phyloP scores from a whole-genome alignment of 1,139 yeast genomes.

The Kodamaea ohmeri region DNA sequence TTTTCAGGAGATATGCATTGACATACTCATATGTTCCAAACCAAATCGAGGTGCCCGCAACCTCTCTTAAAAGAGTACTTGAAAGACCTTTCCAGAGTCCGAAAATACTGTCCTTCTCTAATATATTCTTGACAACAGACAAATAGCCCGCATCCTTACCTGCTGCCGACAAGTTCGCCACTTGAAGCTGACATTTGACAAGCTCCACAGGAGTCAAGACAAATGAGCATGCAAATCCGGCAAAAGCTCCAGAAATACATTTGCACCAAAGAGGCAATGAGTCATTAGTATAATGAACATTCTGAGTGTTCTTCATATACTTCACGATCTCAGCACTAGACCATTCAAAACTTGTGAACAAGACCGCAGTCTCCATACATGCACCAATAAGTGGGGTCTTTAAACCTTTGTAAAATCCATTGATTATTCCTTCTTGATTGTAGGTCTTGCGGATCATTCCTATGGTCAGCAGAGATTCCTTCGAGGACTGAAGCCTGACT shows the following conservation, averaged over 20 bases:
- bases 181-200: slow-evolving; percentile 85
- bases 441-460: slow-evolving; percentile 63
- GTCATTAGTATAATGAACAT: slow-evolving; percentile 11
- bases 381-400: slow-evolving; percentile 85
- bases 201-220: slow-evolving; percentile 87
- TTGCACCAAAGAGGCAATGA: slow-evolving; percentile 38
- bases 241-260: slow-evolving; percentile 68
- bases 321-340: slow-evolving; percentile 33
- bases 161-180: slow-evolving; percentile 46
- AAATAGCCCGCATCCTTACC: slow-evolving; percentile 18
- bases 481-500: slow-evolving; percentile 72
- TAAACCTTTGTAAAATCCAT: slow-evolving; percentile 58
- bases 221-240: slow-evolving; percentile 82
- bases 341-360: slow-evolving; percentile 59
- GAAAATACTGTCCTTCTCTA: slow-evolving; percentile 33
- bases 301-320: slow-evolving; percentile 5
- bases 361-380: slow-evolving; percentile 75
- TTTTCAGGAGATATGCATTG: slow-evolving; percentile 35
- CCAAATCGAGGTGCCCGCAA: slow-evolving; percentile 93
- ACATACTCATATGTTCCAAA: slow-evolving; percentile 80
- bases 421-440: slow-evolving; percentile 59
- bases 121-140: slow-evolving; percentile 43
- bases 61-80: slow-evolving; percentile 80
- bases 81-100: slow-evolving; percentile 80
- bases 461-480: slow-evolving; percentile 39